Evolutionary conservation across 2,329 filamentous ascomycete genomes (phyloP).

Genomic region (Xylaria arbuscula): DNA sequence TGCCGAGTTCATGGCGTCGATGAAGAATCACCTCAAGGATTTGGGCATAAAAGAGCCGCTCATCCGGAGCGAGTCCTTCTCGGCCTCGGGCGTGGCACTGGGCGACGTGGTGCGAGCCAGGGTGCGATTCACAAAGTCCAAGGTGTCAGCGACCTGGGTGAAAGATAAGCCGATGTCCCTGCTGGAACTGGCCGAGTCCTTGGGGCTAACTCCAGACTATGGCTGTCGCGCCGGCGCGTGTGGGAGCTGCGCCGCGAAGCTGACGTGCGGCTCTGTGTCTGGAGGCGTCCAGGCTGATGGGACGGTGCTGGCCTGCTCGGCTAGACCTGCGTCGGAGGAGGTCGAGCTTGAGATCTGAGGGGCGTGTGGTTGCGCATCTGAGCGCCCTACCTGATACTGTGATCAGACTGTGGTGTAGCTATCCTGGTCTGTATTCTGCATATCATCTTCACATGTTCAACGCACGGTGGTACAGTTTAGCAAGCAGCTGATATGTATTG

Average conservation of each 20-base stretch:
- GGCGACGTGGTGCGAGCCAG: conserved; percentile 36
- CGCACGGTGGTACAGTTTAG: too few relatives aligned
- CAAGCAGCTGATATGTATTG: too few relatives aligned
- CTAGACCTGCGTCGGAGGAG: conserved; percentile 40
- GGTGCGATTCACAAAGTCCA: conserved; percentile 41
- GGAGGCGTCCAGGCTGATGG: conserved; percentile 43
- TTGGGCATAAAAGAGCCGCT: conserved; percentile 28
- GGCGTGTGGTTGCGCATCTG: not conserved
- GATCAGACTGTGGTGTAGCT: too few relatives aligned
- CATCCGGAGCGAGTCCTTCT: conserved; percentile 42
- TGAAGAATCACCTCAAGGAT: conserved; percentile 28
- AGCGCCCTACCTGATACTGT: too few relatives aligned
- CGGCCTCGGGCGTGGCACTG: conserved; percentile 20
- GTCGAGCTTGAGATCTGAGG: conserved; percentile 36
- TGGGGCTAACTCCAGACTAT: conserved; percentile 43
- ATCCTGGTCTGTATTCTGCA: too few relatives aligned
- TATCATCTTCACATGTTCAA: too few relatives aligned
- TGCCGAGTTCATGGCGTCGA: conserved; percentile 35
- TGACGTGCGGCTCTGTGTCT: conserved; percentile 40
- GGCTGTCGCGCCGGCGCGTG: conserved; percentile 43
- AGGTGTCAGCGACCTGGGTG: conserved; percentile 36
- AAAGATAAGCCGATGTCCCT: conserved; percentile 38
- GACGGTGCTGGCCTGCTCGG: conserved; percentile 41
- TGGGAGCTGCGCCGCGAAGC: conserved; percentile 41
- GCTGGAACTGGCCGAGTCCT: conserved; percentile 43